Evolutionary conservation across 2,329 filamentous ascomycete genomes (phyloP).

Genomic region (Botrytis fabae): DNA sequence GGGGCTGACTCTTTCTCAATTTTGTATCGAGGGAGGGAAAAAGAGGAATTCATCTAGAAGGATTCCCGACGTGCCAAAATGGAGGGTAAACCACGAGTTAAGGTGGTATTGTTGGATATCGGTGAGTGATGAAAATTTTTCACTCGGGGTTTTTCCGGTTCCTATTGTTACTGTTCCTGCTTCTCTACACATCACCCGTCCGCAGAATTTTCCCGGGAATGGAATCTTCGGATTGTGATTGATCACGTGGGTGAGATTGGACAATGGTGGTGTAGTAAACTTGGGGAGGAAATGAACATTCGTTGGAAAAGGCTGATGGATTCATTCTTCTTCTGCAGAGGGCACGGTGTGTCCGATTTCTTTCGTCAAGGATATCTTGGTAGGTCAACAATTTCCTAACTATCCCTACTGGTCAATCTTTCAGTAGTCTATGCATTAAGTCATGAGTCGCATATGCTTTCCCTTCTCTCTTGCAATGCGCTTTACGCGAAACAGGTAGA

Average conservation of each 20-base stretch:
- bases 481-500: constrained; percentile 11
- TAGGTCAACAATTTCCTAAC: constrained; percentile 44
- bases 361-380: constrained; percentile 80
- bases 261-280: not conserved
- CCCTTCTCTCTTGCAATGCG: not conserved
- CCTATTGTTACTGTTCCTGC: constrained; percentile 4
- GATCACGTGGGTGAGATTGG: not conserved
- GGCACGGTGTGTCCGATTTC: constrained; percentile 81
- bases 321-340: constrained; percentile 51
- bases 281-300: not conserved
- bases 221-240: constrained; percentile 1
- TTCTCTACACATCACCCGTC: not conserved
- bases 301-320: constrained; percentile 17
- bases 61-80: not conserved
- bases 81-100: constrained; percentile 13
- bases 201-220: constrained; percentile 3
- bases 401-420: constrained; percentile 8
- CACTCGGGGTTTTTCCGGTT: not conserved
- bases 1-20: constrained; percentile 5
- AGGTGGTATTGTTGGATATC: constrained; percentile 40
- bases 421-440: constrained; percentile 16
- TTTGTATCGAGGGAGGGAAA: not conserved
- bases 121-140: constrained; percentile 33
- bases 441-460: constrained; percentile 18
- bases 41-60: not conserved